These are phyloP conservation scores for Mitragyna speciosa DNA, from an alignment of 257 asterid genomes.

Conservation along the genomic window DNA sequence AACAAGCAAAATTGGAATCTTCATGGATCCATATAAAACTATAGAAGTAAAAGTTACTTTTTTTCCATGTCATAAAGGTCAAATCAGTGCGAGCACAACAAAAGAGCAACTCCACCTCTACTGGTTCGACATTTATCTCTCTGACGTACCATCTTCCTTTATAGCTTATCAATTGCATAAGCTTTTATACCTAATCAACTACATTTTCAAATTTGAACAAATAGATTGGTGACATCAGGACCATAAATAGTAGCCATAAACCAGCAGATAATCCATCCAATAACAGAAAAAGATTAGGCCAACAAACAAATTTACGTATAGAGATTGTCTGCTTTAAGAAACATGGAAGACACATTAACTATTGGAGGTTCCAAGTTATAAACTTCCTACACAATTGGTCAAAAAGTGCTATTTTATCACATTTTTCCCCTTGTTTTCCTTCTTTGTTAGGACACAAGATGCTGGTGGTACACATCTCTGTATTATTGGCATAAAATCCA, in stretches of 20 bases:
- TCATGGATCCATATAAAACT: not conserved
- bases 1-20: not conserved
- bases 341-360: not conserved
- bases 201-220: not conserved
- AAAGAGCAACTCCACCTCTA: too few species aligned
- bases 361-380: not conserved
- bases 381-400: not conserved
- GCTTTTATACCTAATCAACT: not conserved
- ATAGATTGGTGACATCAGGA: not conserved
- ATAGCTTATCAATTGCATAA: not conserved
- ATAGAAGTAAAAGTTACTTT: not conserved
- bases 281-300: not conserved
- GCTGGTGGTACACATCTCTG: not conserved
- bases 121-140: not conserved
- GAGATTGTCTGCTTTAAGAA: not conserved
- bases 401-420: not conserved
- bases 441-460: not conserved
- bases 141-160: not conserved
- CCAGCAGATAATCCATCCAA: not conserved
- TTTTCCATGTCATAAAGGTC: not conserved
- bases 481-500: not conserved
- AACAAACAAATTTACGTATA: not conserved
- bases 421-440: not conserved
- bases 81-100: not conserved
- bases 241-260: not conserved